Evolutionary conservation across 345 rosid species (phyloP), one percentile per base, ranked within the genome.

Genomic region (Hypericum perforatum): DNA sequence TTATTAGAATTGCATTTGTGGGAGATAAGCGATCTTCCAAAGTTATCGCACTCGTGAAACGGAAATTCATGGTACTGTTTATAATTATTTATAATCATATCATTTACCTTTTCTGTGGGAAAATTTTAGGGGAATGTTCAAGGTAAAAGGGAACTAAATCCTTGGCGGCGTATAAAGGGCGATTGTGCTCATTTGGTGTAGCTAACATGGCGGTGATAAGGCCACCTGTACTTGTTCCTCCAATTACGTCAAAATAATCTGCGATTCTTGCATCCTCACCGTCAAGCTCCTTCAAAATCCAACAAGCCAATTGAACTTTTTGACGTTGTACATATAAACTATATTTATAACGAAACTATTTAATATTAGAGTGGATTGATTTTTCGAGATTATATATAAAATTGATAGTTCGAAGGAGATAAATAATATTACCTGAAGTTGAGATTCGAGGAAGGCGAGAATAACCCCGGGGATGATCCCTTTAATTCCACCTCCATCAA

Each of bases 141-240:
- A 68, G 63, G 40, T 57, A 68, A 37, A 62, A 68, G 6, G 62
- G 56, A 0, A 56, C 62, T 16, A 68, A 62, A 15, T 68, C 72
- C 37, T 53, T 58, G 14, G 67, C 72, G 39, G 60, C 56, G 22
- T 46, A 68, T 38, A 68, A 6, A 16, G 72, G 63, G 5, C 72
- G 59, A 10, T 62, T 53, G 0, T 68, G 38, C 11, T 57, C 56
- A 43, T 68, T 14, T 11, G 72, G 72, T 12, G 45, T 38, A 9
- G 72, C 37, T 12, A 68, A 40, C 67, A 62, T 68, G n/a, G 72
- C 67, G 7, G 72, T 68, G 9, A 68, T 51, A 3, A 68, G 52
- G 15, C 72, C 72, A 14, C 67, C 72, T 0, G 67, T 68, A 41
- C 72, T 68, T 2, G 72, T 68, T 37, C 72, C 72, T 0, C 59